Evolutionary conservation across 768 basidiomycete genomes (phyloP).

Genomic region (Pleurotus platypus): DNA sequence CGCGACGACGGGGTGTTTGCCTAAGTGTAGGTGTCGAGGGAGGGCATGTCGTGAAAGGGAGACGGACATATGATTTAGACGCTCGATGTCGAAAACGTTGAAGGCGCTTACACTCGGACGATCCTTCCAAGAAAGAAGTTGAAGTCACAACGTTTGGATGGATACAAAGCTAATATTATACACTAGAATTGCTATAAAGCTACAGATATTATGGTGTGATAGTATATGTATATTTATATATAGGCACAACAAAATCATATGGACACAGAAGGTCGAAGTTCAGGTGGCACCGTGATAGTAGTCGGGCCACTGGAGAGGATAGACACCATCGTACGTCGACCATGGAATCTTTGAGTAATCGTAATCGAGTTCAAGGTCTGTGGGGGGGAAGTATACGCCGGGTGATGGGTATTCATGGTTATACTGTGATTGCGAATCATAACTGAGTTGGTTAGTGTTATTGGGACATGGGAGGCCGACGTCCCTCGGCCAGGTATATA

Average conservation of each 20-base stretch:
- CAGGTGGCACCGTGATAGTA: neutral
- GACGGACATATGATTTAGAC: neutral
- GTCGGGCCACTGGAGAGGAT: neutral
- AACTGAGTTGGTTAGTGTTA: neutral
- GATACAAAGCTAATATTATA: neutral
- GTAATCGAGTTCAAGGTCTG: neutral
- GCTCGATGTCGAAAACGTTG: neutral
- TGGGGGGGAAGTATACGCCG: neutral
- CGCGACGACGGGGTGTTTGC: too few species aligned
- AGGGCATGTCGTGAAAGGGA: neutral
- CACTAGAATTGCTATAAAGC: neutral
- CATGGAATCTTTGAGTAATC: neutral
- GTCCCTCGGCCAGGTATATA: conserved; percentile 4
- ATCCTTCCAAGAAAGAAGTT: too few species aligned
- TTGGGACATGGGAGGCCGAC: neutral
- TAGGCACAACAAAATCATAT: too few species aligned
- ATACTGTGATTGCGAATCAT: neutral
- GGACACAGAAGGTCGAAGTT: neutral
- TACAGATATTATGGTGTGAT: too few species aligned
- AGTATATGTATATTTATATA: too few species aligned
- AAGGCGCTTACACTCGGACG: too few species aligned
- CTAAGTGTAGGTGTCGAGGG: too few species aligned
- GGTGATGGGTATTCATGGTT: neutral
- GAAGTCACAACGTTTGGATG: too few species aligned
- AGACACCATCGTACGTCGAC: neutral